These are phyloP conservation scores for Pistacia integerrima DNA, from an alignment of 345 rosid species.

Conservation along the genomic window DNA sequence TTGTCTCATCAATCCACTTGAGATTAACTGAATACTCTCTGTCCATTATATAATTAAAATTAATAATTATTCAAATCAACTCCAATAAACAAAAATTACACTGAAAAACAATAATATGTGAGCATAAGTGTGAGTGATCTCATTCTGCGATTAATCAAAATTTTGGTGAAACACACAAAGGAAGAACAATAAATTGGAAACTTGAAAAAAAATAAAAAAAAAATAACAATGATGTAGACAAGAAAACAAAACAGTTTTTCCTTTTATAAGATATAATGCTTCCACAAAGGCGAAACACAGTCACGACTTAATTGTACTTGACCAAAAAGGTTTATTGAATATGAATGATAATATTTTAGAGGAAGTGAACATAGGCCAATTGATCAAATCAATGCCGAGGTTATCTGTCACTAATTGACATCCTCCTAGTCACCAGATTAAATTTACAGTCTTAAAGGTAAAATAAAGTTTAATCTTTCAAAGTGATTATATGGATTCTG, in stretches of 20 bases:
- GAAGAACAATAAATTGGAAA: not conserved
- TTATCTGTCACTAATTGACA: not conserved
- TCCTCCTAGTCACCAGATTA: not conserved
- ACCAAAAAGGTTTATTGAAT: not conserved
- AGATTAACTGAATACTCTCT: conserved; percentile 20
- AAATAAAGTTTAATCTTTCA: not conserved
- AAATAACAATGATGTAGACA: not conserved
- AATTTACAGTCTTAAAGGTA: not conserved
- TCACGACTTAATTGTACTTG: not conserved
- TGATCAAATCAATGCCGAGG: not conserved
- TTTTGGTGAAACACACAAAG: not conserved
- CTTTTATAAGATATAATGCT: not conserved
- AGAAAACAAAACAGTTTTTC: conserved; percentile 1
- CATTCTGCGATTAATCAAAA: not conserved
- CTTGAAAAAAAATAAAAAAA: not conserved
- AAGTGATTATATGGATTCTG: no score
- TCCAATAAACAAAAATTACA: not conserved
- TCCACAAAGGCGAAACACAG: not conserved
- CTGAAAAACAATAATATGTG: not conserved
- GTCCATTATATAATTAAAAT: conserved; percentile 21
- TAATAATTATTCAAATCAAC: conserved; percentile 1
- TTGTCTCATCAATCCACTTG: conserved; percentile 32
- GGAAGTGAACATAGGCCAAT: not conserved
- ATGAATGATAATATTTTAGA: not conserved
- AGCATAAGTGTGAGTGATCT: not conserved